These are phyloP conservation scores for Hypoxylon fuscum DNA, from an alignment of 495 filamentous ascomycete species.

Conservation along the genomic window DNA sequence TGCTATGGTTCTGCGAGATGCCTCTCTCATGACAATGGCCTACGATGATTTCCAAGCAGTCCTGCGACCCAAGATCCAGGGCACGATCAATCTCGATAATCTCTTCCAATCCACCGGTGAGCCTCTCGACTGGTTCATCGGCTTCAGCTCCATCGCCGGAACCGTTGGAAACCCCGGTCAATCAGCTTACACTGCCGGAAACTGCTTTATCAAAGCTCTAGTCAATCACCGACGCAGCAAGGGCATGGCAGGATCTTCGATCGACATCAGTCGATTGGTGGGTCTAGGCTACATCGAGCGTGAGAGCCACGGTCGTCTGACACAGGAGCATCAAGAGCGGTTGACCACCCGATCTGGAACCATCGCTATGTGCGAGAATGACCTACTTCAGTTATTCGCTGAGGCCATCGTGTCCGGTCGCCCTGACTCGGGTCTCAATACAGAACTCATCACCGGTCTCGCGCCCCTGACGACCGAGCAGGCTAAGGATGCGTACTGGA, in stretches of 20 bases:
- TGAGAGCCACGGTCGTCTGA: neutral
- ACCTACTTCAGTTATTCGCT: constrained; percentile 33
- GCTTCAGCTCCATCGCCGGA: constrained; percentile 58
- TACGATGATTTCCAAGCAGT: constrained; percentile 33
- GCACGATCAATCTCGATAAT: constrained; percentile 42
- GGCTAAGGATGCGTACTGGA: neutral
- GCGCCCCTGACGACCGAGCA: neutral
- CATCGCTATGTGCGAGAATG: constrained; percentile 26
- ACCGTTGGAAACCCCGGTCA: constrained; percentile 58
- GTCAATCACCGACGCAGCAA: constrained; percentile 37
- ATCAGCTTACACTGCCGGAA: constrained; percentile 59
- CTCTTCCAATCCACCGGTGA: constrained; percentile 41
- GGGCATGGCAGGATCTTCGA: constrained; percentile 47
- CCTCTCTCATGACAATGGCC: constrained; percentile 39
- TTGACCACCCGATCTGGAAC: constrained; percentile 37
- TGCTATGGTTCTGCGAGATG: constrained; percentile 53
- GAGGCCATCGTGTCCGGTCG: constrained; percentile 29
- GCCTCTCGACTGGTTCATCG: constrained; percentile 64
- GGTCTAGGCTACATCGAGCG: constrained; percentile 50
- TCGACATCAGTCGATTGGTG: constrained; percentile 52
- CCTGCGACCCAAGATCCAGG: constrained; percentile 50
- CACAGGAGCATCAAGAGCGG: neutral
- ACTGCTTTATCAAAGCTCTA: constrained; percentile 55
- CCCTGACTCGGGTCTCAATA: constrained; percentile 1
- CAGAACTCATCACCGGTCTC: constrained; percentile 17